Evolutionary conservation across 352 stramenopile genomes (phyloP), one percentile per base, ranked within the genome.

Genomic region (Plasmopara viticola): DNA sequence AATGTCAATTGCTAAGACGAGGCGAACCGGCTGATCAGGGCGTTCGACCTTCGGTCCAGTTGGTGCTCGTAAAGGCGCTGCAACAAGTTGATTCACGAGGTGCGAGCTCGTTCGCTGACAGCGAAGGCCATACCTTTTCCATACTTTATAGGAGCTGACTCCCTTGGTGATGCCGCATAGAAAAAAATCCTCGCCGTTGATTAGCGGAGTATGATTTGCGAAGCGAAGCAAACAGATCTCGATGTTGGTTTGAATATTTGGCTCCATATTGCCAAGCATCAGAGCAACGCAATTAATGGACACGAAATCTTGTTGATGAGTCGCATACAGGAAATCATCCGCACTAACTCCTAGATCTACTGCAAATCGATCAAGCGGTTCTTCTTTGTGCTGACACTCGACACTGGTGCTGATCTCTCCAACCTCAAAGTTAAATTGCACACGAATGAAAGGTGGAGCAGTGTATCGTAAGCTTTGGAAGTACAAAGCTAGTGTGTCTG

Each of bases 391-490:
- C 7, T 43, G 39, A 28, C 66, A 81, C 9, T 74, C 52, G 6
- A 90, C 63, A 15, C 58, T 60, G 12, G 66, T 71, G 20, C 34
- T 48, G 7, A 75, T 61, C 1, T 60, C 61, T 5, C 31, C 54
- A 15, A 88, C 66, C 37, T 86, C 62, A 38, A 88, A 78, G 31
- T 34, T 51, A 49, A 90, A 88, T 20, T 83, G 60, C 4, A 90
- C 70, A 15, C 62, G 60, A n/a, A 90, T 44, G 40, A 62, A 78
- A 2, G 66, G 58, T 42, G 69, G 72, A 15, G 78, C 51, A 1
- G 66, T 81, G 50, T 88, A 93, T 13, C 74, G 62, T 25, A 89
- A 49, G 40, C 50, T 85, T 57, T 87, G 72, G 29, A 93, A 89
- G 48, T 90, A 93, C 25, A 80, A 30, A 7, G 72, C 62, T 17